Evolutionary conservation across 495 filamentous ascomycete genomes (phyloP).

Genomic region (Aspergillus homomorphus): DNA sequence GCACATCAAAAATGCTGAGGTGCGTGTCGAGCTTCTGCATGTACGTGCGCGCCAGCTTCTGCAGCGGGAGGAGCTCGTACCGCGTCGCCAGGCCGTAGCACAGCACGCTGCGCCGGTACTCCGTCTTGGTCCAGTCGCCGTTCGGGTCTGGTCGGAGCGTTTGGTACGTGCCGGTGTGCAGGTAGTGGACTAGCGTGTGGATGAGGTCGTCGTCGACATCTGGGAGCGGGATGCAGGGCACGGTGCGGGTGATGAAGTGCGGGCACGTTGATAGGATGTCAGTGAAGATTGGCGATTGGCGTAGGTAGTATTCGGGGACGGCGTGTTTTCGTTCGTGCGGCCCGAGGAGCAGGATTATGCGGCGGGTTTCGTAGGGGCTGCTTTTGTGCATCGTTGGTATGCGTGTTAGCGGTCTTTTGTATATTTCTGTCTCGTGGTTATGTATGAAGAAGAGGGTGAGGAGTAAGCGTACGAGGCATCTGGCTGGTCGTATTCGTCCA

Average conservation of each 20-base stretch:
- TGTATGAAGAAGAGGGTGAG: background rate
- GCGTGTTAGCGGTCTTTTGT: background rate
- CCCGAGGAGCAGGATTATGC: constrained; percentile 10
- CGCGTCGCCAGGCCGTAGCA: constrained; percentile 1
- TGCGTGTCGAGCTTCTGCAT: constrained; percentile 10
- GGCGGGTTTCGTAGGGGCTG: constrained; percentile 6
- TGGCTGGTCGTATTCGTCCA: constrained; percentile 4
- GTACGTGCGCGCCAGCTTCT: constrained; percentile 2
- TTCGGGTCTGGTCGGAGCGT: constrained; percentile 1
- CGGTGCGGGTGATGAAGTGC: background rate
- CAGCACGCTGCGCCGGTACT: constrained; percentile 8
- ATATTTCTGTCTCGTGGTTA: too few species aligned
- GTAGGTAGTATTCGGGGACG: constrained; percentile 16
- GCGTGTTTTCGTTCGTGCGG: constrained; percentile 45
- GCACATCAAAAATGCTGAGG: constrained; percentile 6
- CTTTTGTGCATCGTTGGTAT: background rate
- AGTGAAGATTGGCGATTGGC: constrained; percentile 20
- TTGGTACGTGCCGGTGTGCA: constrained; percentile 14
- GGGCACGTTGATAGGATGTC: constrained; percentile 46
- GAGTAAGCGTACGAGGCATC: background rate
- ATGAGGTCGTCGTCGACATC: constrained; percentile 21
- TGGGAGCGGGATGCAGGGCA: constrained; percentile 1
- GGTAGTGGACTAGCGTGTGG: constrained; percentile 18
- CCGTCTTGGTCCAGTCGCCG: background rate
- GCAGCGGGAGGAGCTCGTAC: constrained; percentile 8